Percentiles rank a stretch among this genome's conserved stretches.
Conservation (phyloP, 2,329 filamentous ascomycete species). For the Fusarium brevicatenulatum region DNA sequence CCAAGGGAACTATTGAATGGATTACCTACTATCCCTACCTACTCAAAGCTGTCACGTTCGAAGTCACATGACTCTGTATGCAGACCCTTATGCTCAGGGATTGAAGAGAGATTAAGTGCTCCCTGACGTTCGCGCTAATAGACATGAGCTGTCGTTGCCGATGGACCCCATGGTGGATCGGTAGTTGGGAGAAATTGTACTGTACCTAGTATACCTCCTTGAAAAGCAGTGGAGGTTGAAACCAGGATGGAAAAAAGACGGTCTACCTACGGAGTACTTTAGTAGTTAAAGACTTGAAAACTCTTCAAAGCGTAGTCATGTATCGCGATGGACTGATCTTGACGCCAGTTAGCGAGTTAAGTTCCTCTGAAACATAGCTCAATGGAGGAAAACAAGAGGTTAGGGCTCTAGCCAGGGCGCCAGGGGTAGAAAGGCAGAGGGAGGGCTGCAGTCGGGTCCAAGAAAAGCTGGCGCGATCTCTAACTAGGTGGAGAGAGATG, state of each 20-base stretch:
- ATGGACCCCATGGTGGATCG: constrained; percentile 18
- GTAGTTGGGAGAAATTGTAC: constrained; percentile 19
- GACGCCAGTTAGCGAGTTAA: not conserved
- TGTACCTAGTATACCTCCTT: constrained; percentile 4
- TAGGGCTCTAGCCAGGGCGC: constrained; percentile 20
- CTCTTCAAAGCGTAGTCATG: not conserved
- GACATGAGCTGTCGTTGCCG: constrained; percentile 10
- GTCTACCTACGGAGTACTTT: not conserved
- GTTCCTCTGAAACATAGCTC: not conserved
- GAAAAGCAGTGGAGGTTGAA: not conserved
- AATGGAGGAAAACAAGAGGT: constrained; percentile 12
- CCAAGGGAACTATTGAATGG: not conserved
- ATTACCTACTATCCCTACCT: not conserved
- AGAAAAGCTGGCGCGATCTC: constrained; percentile 42
- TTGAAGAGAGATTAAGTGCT: constrained; percentile 27
- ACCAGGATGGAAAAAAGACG: constrained; percentile 2
- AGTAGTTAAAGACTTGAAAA: not conserved
- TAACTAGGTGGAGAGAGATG: constrained; percentile 40
- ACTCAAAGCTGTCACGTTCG: not conserved
- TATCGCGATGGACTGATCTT: not conserved
- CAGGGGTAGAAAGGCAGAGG: constrained; percentile 18
- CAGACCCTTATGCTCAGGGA: not conserved
- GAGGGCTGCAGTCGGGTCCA: constrained; percentile 6
- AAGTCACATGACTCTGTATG: constrained; percentile 29
- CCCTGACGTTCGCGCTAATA: constrained; percentile 22